Conservation (phyloP, 352 stramenopile genomes). For the Phytophthora sp. region DNA sequence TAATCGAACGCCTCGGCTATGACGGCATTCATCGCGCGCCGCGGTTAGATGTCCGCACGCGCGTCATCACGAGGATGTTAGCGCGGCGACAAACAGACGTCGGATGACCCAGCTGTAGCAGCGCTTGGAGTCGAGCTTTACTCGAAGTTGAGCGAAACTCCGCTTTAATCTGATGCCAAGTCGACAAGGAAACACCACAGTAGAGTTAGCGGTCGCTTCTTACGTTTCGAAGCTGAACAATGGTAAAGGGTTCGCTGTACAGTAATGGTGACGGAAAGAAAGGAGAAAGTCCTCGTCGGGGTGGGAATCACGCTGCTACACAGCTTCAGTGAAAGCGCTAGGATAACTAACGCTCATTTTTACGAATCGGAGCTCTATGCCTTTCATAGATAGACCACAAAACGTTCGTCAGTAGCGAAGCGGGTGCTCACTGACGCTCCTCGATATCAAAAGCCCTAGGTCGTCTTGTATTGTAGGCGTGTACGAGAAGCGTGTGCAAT, state of each 20-base stretch:
- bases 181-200: too few relatives aligned
- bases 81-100: conserved; percentile 2
- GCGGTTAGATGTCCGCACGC: too few relatives aligned
- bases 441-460: background rate
- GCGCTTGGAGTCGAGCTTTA: too few relatives aligned
- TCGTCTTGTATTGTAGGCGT: too few relatives aligned
- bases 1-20: conserved; percentile 15
- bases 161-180: too few relatives aligned
- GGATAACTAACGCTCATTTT: background rate
- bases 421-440: background rate
- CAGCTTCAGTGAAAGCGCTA: background rate
- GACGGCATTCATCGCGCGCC: background rate
- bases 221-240: too few relatives aligned
- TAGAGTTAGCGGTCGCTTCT: too few relatives aligned
- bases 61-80: conserved; percentile 29
- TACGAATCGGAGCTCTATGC: background rate
- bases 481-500: conserved; percentile 8
- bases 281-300: too few relatives aligned
- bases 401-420: background rate
- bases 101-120: conserved; percentile 18
- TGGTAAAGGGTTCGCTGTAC: too few relatives aligned
- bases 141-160: too few relatives aligned
- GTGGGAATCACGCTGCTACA: too few relatives aligned
- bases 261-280: too few relatives aligned
- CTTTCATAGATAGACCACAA: background rate